These are phyloP conservation scores for Hydnum rufescens DNA, from an alignment of 768 basidiomycete genomes.

Conservation along the genomic window DNA sequence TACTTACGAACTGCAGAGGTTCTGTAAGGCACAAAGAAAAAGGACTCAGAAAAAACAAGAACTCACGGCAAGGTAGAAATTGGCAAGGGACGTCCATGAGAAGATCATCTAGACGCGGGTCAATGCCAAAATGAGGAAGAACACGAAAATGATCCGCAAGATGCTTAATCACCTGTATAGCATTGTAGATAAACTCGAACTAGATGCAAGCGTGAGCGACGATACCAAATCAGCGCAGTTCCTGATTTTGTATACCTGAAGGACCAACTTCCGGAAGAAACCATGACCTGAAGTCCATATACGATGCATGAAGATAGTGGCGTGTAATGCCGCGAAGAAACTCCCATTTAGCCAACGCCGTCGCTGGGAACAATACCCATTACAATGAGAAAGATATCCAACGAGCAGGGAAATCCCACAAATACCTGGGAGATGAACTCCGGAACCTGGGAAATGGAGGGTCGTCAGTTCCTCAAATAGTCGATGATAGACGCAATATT, in stretches of 20 bases:
- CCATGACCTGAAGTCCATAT: conserved; percentile 88
- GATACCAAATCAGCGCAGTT: background rate
- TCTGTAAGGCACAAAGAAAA: background rate
- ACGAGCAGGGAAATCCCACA: too few species aligned
- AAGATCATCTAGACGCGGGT: conserved; percentile 58
- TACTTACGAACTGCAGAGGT: background rate
- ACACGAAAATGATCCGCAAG: conserved; percentile 16
- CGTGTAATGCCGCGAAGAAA: conserved; percentile 82
- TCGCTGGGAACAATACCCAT: conserved; percentile 40
- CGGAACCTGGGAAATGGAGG: too few species aligned
- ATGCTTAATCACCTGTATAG: conserved; percentile 20
- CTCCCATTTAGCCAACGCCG: conserved; percentile 81
- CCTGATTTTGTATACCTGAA: conserved; percentile 29
- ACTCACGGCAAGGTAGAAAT: conserved; percentile 51
- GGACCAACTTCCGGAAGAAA: conserved; percentile 58
- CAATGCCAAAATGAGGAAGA: conserved; percentile 14
- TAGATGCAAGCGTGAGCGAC: conserved; percentile 16
- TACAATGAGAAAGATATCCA: too few species aligned
- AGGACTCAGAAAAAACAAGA: background rate
- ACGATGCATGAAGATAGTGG: conserved; percentile 71
- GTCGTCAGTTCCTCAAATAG: too few species aligned
- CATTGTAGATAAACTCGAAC: conserved; percentile 85
- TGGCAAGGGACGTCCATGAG: conserved; percentile 85
- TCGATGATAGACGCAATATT: too few species aligned
- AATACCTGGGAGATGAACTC: conserved; percentile 61